These are phyloP conservation scores for Nakaseomyces kungkrabaensis DNA, from an alignment of 1,139 yeast species.

Conservation along the genomic window DNA sequence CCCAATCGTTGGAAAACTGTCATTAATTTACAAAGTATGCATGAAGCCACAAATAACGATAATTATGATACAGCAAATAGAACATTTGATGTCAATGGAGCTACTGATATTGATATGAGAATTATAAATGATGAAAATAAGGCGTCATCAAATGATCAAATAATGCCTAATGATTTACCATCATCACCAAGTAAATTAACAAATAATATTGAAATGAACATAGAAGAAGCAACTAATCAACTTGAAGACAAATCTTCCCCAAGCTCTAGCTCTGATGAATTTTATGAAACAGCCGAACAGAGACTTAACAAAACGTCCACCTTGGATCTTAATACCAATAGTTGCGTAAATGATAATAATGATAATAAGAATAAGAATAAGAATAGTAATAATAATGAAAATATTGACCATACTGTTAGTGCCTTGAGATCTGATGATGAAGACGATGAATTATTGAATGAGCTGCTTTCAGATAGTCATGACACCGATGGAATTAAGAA, in stretches of 20 bases:
- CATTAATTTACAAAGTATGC: conserved; percentile 19
- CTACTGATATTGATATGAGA: conserved; percentile 25
- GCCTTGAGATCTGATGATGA: conserved; percentile 8
- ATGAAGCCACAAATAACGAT: conserved; percentile 5
- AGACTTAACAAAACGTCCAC: not conserved
- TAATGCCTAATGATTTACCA: conserved; percentile 10
- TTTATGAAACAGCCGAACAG: not conserved
- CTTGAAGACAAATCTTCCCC: not conserved
- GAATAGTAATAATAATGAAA: not conserved
- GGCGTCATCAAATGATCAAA: conserved; percentile 1
- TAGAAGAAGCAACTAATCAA: not conserved
- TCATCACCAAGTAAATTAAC: conserved; percentile 12
- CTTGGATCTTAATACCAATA: too few relatives aligned
- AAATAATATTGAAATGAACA: not conserved
- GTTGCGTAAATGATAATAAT: too few relatives aligned
- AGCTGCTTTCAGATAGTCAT: not conserved
- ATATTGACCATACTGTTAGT: not conserved
- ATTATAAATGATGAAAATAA: conserved; percentile 18
- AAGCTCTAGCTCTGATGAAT: not conserved
- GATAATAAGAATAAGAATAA: not conserved
- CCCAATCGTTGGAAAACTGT: conserved; percentile 21
- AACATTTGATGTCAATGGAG: conserved; percentile 4
- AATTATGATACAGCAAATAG: conserved; percentile 4
- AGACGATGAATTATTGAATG: conserved; percentile 22
- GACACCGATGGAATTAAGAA: too few relatives aligned